A percentile compares a stretch with the other conserved stretches of the same genome.
Conservation (phyloP, 441 rosid species). For the Theobroma grandiflorum region DNA sequence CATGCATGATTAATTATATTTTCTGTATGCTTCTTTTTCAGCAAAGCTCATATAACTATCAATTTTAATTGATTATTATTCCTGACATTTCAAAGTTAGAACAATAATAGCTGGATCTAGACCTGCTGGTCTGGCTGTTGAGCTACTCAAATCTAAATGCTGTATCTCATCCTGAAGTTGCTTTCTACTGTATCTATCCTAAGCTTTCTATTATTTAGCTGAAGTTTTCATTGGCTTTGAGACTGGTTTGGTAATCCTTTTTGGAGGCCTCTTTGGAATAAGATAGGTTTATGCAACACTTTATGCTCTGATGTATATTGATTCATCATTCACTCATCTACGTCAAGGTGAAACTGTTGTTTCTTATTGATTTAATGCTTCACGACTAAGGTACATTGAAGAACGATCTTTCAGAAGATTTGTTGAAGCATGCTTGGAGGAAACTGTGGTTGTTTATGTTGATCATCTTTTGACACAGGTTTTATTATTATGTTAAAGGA, state of each 20-base stretch:
- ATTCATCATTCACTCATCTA: not conserved
- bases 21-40: not conserved
- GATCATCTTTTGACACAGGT: conserved; percentile 97
- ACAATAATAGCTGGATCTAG: not conserved
- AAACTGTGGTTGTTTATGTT: conserved; percentile 82
- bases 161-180: not conserved
- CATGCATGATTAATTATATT: not conserved
- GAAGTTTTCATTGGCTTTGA: not conserved
- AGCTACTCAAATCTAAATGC: not conserved
- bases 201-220: not conserved
- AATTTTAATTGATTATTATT: not conserved
- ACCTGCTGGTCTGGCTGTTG: conserved; percentile 9
- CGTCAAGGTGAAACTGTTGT: conserved; percentile 11
- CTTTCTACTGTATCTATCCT: not conserved
- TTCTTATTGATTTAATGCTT: conserved; percentile 35
- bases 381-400: conserved; percentile 80
- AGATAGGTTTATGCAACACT: not conserved
- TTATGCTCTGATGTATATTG: not conserved
- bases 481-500: not conserved
- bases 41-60: not conserved
- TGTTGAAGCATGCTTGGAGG: conserved; percentile 97
- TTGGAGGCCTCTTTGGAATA: conserved; percentile 4
- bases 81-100: conserved; percentile 12
- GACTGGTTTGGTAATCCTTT: conserved; percentile 1
- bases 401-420: conserved; percentile 97